Conservation (phyloP, 371 early-diverging fungal species). For the Lichtheimia hyalospora region DNA sequence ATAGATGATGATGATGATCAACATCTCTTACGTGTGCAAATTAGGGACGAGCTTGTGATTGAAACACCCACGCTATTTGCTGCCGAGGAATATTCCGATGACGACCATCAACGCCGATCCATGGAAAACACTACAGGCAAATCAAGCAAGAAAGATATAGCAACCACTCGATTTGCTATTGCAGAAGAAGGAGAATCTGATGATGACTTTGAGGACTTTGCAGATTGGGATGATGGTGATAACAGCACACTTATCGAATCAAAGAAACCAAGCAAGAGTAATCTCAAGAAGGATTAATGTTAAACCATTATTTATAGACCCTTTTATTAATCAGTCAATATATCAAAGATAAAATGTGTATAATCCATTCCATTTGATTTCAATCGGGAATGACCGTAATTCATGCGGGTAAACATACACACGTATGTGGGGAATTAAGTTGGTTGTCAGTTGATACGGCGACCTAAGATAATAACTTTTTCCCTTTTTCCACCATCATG, state of each 20-base stretch:
- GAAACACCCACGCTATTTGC: slow-evolving; percentile 46
- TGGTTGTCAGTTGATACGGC: too few species aligned
- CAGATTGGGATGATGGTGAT: slow-evolving; percentile 34
- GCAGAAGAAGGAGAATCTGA: slow-evolving; percentile 30
- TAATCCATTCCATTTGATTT: too few species aligned
- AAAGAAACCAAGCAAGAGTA: not conserved
- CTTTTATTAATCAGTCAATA: too few species aligned
- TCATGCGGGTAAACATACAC: too few species aligned
- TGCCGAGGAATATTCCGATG: slow-evolving; percentile 35
- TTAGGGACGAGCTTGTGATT: slow-evolving; percentile 47
- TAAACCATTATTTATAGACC: too few species aligned
- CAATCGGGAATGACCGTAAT: too few species aligned
- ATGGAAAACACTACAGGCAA: not conserved
- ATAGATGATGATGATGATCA: not conserved
- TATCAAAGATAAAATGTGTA: too few species aligned
- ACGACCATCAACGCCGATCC: slow-evolving; percentile 9
- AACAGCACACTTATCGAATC: not conserved
- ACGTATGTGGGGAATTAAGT: too few species aligned
- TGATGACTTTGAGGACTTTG: slow-evolving; percentile 42
- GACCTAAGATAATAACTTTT: too few species aligned
- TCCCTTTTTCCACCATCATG: too few species aligned
- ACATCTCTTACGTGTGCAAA: not conserved
- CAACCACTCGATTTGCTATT: slow-evolving; percentile 20
- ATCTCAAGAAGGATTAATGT: not conserved
- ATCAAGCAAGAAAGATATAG: not conserved